Percentiles rank a stretch among this genome's conserved stretches.
Evolutionary conservation across 345 rosid genomes (phyloP).

Genomic region (Populus simonii): DNA sequence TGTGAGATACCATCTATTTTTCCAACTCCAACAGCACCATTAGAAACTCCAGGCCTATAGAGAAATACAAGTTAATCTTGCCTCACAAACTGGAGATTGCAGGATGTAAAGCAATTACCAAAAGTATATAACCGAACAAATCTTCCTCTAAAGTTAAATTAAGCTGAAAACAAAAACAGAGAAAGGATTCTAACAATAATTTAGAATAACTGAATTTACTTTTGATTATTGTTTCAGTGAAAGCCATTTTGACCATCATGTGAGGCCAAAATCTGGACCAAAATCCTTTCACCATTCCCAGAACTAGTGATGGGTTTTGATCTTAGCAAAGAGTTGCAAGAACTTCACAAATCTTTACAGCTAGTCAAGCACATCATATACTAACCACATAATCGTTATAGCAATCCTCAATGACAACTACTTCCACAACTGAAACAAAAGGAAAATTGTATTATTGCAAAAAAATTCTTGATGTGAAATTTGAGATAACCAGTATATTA

Average conservation of each 20-base stretch:
- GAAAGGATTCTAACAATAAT: constrained; percentile 19
- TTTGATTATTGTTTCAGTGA: constrained; percentile 16
- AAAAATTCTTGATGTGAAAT: neutral
- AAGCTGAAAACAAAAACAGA: neutral
- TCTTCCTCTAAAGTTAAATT: neutral
- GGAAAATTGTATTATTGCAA: neutral
- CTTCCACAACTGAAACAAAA: constrained; percentile 4
- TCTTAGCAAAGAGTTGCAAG: constrained; percentile 4
- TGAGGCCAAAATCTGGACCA: neutral
- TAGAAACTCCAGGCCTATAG: constrained; percentile 65
- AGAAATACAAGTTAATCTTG: constrained; percentile 20
- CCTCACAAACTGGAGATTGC: constrained; percentile 18
- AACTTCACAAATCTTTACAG: neutral
- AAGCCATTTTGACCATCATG: neutral
- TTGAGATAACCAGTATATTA: neutral
- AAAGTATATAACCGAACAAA: constrained; percentile 2
- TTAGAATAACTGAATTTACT: constrained; percentile 6
- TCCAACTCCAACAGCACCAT: constrained; percentile 67
- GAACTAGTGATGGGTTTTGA: neutral
- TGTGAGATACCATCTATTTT: constrained; percentile 64
- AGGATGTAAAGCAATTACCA: constrained; percentile 13
- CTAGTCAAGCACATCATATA: neutral
- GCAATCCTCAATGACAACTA: constrained; percentile 6
- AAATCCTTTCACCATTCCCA: neutral
- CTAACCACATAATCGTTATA: neutral